These are phyloP conservation scores for Pleurotus tuber-regium DNA, from an alignment of 768 basidiomycete species.

Conservation along the genomic window DNA sequence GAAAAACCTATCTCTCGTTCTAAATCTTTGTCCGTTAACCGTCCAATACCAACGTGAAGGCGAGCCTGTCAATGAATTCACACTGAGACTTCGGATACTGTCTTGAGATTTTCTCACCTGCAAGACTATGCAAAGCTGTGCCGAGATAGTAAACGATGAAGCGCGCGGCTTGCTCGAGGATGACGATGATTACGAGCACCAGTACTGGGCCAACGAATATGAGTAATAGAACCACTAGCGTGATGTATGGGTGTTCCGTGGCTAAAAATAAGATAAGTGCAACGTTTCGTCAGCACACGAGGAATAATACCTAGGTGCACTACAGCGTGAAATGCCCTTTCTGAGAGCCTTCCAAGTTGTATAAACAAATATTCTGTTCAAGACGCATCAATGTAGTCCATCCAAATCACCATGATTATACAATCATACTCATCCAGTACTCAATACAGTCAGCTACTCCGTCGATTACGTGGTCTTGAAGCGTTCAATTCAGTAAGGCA, in stretches of 20 bases:
- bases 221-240: background rate
- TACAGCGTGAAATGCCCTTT: background rate
- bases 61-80: background rate
- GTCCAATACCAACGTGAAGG: constrained; percentile 9
- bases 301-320: background rate
- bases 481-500: too few relatives aligned
- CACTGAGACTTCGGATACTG: too few relatives aligned
- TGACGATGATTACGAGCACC: background rate
- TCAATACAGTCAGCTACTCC: constrained; percentile 3
- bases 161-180: constrained; percentile 5
- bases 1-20: constrained; percentile 9
- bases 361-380: too few relatives aligned
- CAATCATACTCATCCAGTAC: too few relatives aligned
- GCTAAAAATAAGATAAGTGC: background rate
- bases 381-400: too few relatives aligned
- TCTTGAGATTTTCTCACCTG: background rate
- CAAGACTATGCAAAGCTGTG: background rate
- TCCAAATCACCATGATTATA: too few relatives aligned
- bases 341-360: too few relatives aligned
- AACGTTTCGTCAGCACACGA: background rate
- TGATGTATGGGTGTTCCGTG: constrained; percentile 1
- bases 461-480: constrained; percentile 4
- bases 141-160: constrained; percentile 1
- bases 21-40: background rate
- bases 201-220: background rate